Evolutionary conservation across 2,329 filamentous ascomycete genomes (phyloP), one percentile per base, ranked within the genome.

Genomic region (Penicillium sp.): DNA sequence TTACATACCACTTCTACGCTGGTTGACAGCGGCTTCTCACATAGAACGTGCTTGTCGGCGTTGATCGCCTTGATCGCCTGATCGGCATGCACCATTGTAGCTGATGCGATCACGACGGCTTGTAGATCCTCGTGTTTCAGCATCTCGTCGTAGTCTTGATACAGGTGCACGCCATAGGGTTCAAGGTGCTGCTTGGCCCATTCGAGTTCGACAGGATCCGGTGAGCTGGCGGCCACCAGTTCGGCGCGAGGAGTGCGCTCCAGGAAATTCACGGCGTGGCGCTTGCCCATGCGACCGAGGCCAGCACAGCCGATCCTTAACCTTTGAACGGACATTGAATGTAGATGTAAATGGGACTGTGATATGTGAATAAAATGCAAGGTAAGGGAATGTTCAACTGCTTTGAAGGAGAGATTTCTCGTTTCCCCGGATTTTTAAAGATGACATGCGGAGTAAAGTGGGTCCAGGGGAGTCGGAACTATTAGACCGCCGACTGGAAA

Each of bases 21-120:
- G 0, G 81, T 86, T 38, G 75, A 78, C 28, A 74, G 53, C 1
- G 72, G 71, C 53, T 74, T 82, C 68, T 82, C 80, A 61, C 79
- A 82, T 20, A 82, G 69, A 2, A 81, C 78, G 58, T 82, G 78
- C 64, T 77, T 76, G 40, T 75, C 73, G 2, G 73, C 73, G 37
- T 77, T 64, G 47, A 82, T 81, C 9, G 79, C 79, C 60, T 78
- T 76, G 67, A 81, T 80, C 2, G 78, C 74, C 59, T 82, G 77
- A 54, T 81, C 75, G 3, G 79, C 78, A 54, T 82, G 80, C 25
- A 77, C 76, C 1, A 74, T 76, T 1, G 80, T 82, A 13, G 77
- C 77, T 4, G 77, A 78, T 1, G 78, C 76, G 25, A 83, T 69
- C 20, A 81, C 74, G 2, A 82, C 77, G 1, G 80, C 80, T 59